A percentile compares a stretch with the other conserved stretches of the same genome.
These are phyloP conservation scores for Tricharina praecox DNA, from an alignment of 495 filamentous ascomycete genomes.

Conservation along the genomic window DNA sequence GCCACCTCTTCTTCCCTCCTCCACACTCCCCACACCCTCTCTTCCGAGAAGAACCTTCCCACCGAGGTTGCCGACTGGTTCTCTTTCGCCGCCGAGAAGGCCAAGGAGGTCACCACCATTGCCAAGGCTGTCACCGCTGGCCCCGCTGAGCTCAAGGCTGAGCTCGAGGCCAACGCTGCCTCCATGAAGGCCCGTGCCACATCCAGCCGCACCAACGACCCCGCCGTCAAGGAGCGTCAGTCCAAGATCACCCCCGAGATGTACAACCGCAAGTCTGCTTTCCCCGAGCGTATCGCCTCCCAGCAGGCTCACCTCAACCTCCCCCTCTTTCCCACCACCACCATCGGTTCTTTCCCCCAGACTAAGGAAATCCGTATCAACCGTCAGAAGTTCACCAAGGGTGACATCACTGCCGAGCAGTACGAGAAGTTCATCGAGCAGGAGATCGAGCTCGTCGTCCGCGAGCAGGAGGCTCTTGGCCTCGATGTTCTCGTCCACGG, in stretches of 20 bases:
- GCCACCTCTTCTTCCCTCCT: constrained; percentile 93
- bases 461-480: constrained; percentile 92
- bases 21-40: constrained; percentile 93
- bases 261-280: constrained; percentile 84
- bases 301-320: constrained; percentile 81
- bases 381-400: constrained; percentile 95
- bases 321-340: constrained; percentile 94
- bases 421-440: constrained; percentile 98
- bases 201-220: constrained; percentile 89
- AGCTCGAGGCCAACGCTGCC: constrained; percentile 88
- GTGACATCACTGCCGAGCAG: constrained; percentile 74
- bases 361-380: constrained; percentile 93
- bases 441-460: constrained; percentile 83
- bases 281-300: constrained; percentile 62
- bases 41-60: constrained; percentile 91
- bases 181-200: constrained; percentile 72
- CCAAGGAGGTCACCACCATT: constrained; percentile 72
- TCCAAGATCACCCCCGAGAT: constrained; percentile 59
- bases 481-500: constrained; percentile 95
- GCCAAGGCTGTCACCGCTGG: constrained; percentile 91
- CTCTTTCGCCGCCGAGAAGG: constrained; percentile 93
- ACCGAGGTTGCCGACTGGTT: constrained; percentile 92
- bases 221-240: constrained; percentile 88
- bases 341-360: constrained; percentile 98
- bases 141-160: constrained; percentile 62